Conservation (phyloP, 2,329 filamentous ascomycete genomes). For the Pseudovirgaria hyperparasitica region DNA sequence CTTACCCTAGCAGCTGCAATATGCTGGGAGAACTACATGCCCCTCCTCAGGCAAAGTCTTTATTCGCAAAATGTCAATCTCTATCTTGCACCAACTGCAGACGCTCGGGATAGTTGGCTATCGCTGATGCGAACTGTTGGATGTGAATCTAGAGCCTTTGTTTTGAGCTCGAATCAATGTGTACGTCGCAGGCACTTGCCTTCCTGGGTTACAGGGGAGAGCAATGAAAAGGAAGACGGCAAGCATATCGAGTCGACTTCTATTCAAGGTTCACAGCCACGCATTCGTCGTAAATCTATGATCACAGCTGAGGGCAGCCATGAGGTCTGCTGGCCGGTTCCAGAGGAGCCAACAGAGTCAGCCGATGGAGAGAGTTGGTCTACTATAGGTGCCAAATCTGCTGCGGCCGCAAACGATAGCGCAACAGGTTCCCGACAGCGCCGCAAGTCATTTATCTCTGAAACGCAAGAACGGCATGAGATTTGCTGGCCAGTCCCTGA, state of each 20-base stretch:
- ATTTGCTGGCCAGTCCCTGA: slow-evolving; percentile 7
- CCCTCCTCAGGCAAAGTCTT: slow-evolving; percentile 66
- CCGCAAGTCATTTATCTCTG: slow-evolving; percentile 5
- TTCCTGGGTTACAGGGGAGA: slow-evolving; percentile 36
- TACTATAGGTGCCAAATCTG: slow-evolving; percentile 8
- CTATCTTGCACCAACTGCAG: slow-evolving; percentile 83
- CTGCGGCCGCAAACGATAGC: slow-evolving; percentile 14
- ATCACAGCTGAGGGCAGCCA: slow-evolving; percentile 31
- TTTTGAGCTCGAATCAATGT: slow-evolving; percentile 78
- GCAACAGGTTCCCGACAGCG: slow-evolving; percentile 10
- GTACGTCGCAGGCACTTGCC: slow-evolving; percentile 47
- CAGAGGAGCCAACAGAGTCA: slow-evolving; percentile 6
- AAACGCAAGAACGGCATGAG: slow-evolving; percentile 7
- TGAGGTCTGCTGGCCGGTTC: slow-evolving; percentile 32
- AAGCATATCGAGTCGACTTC: slow-evolving; percentile 1
- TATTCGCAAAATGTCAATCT: slow-evolving; percentile 88
- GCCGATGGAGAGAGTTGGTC: slow-evolving; percentile 1
- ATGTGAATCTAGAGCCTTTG: slow-evolving; percentile 71
- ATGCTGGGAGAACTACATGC: slow-evolving; percentile 98
- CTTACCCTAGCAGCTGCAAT: slow-evolving; percentile 78
- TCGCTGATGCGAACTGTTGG: slow-evolving; percentile 71
- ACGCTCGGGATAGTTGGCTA: slow-evolving; percentile 71
- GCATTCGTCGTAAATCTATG: slow-evolving; percentile 20
- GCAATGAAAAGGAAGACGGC: slow-evolving; percentile 4
- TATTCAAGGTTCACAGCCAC: slow-evolving; percentile 1